Evolutionary conservation across 441 rosid species (phyloP), one percentile per base, ranked within the genome.

Genomic region (Mallotus japonicus): DNA sequence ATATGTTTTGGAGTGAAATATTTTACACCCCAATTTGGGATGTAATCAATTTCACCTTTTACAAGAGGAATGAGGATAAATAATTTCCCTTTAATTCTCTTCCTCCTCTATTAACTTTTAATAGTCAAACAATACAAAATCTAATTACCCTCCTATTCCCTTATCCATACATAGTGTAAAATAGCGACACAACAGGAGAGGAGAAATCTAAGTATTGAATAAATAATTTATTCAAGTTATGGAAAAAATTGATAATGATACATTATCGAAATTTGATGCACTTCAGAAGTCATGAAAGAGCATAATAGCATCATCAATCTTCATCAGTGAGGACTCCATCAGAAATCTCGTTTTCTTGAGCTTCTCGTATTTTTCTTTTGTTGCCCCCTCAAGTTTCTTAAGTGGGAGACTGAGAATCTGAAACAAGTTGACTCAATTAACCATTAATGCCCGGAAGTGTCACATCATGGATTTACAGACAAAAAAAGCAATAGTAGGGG

Each of bases 231-330:
- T 50, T 50, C 54, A 50, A 2, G 17, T 8, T 10, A n/a, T 15
- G 9, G 59, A 4, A 11, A 11, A 28, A 24, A 19, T 50, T n/a
- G 53, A 11, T 11, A 13, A 6, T 17, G 34, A 62, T 49, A 55
- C 32, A 64, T 67, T 49, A n/a, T 34, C 32, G 22, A 46, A 22
- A 15, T 15, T 6, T n/a, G 40, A 57, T 47, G 47, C 44, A 13
- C n/a, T 60, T 85, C 75, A 94, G 71, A 92, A 91, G 82, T 91
- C 85, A 76, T 90, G 91, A 79, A 92, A 92, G 61, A 95, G 88
- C 94, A 91, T 80, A 59, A 92, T 79, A 28, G 95, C 84, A 75
- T 92, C 91, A 62, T 93, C 95, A 57, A 95, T 88, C 76, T 87
- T 88, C 81, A 86, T 78, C 69, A 70, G 83, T 37, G 92, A 84